Base-by-base conservation (phyloP, 257 asterid species). In the Forsythia viridissima region DNA sequence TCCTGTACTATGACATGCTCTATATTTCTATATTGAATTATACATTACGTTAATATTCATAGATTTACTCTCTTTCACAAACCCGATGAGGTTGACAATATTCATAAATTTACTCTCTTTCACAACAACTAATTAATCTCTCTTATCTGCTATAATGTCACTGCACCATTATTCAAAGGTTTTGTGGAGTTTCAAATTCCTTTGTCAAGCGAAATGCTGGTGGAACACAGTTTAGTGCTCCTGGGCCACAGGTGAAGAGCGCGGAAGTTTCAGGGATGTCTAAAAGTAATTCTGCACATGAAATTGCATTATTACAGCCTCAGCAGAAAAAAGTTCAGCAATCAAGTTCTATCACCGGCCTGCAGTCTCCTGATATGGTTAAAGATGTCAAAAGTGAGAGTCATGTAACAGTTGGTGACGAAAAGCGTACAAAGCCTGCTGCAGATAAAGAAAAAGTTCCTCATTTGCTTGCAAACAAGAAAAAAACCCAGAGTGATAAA, bases 171-270 rank as follows among this genome's bases (percentile, higher is more conserved):
- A 75, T 80, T 42, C 77, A 84, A 68, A 89, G 99, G 89, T 92
- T 93, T 79, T 90, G 94, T 81, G 93, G 97, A 86, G 92, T 96
- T 83, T 87, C 91, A 70, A 93, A 88, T 87, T 85, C 96, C 77
- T 87, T 72, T 83, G 88, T 93, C 78, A 89, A 84, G 86, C 84
- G 95, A 82, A 86, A 80, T 48, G 85, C 81, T 79, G 94, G 84
- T 15, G 88, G 75, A 82, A 76, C 81, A 70, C 79, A 84, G 72
- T 80, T 73, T 43, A 82, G 82, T 88, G 73, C 82, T 76, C 81
- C 84, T 76, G 81, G 74, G 39, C 70, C 81, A 43, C 92, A 80
- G 80, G 86, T 76, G 83, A 90, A 93, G 73, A 82, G 84, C 79
- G 51, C 89, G 30, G 91, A 82, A 81, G 86, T 78, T 48, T 76